Evolutionary conservation across 345 rosid genomes (phyloP).

Genomic region (Isatis tinctoria): DNA sequence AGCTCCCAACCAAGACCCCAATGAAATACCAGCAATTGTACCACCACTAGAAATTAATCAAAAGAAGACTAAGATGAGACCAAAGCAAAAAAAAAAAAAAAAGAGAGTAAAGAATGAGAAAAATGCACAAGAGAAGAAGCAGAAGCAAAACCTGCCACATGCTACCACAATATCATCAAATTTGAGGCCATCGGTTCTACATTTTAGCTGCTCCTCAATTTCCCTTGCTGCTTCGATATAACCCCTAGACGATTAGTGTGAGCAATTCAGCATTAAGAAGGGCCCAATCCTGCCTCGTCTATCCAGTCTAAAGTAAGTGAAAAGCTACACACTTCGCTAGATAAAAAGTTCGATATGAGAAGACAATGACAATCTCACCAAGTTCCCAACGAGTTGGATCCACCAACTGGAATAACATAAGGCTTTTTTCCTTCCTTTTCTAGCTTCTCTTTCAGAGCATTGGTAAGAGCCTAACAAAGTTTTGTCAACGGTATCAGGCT

Average conservation of each 20-base stretch:
- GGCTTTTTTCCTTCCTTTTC: constrained; percentile 80
- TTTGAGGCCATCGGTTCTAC: constrained; percentile 33
- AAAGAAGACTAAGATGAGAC: constrained; percentile 13
- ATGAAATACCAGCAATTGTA: constrained; percentile 79
- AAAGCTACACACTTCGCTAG: background rate
- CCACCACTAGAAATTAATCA: constrained; percentile 59
- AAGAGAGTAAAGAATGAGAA: background rate
- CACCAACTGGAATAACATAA: constrained; percentile 92
- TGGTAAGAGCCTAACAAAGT: constrained; percentile 51
- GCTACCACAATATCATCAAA: constrained; percentile 92
- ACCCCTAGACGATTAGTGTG: constrained; percentile 50
- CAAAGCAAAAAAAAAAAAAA: background rate
- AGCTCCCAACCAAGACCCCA: constrained; percentile 72
- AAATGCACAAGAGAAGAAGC: background rate
- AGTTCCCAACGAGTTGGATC: constrained; percentile 90
- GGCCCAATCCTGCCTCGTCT: background rate
- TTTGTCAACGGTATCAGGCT: background rate
- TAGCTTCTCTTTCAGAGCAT: constrained; percentile 66
- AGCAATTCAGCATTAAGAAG: background rate
- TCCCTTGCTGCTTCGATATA: constrained; percentile 83
- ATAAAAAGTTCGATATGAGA: background rate
- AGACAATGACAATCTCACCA: constrained; percentile 55
- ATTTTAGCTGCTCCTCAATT: constrained; percentile 75
- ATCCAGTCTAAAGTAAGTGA: background rate
- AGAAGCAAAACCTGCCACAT: constrained; percentile 81